Base-by-base conservation (phyloP, 2,329 filamentous ascomycete species). In the Macrophomina phaseolina region DNA sequence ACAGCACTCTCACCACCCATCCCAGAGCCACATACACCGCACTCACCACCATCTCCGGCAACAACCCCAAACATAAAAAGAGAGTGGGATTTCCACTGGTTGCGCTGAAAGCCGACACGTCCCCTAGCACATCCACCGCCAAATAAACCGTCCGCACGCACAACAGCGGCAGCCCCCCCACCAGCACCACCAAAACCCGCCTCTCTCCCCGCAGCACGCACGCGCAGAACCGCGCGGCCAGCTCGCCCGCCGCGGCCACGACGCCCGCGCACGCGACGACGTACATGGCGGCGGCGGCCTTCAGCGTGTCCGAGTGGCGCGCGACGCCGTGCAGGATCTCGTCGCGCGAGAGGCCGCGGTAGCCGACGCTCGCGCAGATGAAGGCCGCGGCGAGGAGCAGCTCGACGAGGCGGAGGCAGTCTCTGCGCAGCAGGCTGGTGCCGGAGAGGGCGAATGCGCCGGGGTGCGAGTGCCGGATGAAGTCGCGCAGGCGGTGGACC, bases 341-440 rank as follows among this genome's bases (percentile, higher is more conserved):
- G 3, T 6, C 61, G 6, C 12, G 2, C 2, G n/a, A 28, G 2
- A 64, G 7, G n/a, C 46, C 18, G 8, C 46, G 14, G 9, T 64
- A 52, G 11, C 32, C 61, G 14, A 53, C 5, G 46, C 34, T 53
- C 1, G 61, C 61, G 48, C 61, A 64, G 46, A 64, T 18, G 5
- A 52, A 52, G 16, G 61, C 61, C 2, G 61, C 61, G 16, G 61
- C 52, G 18, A 64, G 16, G 16, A 63, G 2, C 4, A 28, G 18
- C 18, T 18, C 12, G 1, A 51, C 60, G 28, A 63, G 46, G 40
- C 4, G 6, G 40, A 5, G 6, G 40, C 9, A 14, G 40, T 51
- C 42, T n/a, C 32, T 18, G 6, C 18, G n/a, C 12, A 6, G 16
- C 3, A 18, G 12, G 14, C 28, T 12, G 28, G 5, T 11, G 23